Evolutionary conservation across 306 rosid species (phyloP).

Genomic region (Malus orientalis): DNA sequence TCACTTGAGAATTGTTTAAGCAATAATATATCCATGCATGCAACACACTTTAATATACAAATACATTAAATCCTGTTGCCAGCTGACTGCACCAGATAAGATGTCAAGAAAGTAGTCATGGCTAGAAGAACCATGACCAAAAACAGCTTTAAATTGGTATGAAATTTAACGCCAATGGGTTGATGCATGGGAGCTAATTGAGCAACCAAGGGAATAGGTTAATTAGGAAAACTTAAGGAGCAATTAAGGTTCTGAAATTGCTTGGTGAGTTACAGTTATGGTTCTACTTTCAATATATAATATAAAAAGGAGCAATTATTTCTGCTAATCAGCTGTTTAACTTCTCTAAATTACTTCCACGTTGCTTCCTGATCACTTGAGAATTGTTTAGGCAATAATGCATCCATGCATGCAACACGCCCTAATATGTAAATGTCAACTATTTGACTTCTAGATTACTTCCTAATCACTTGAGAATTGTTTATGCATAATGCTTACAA

Average conservation of each 20-base stretch:
- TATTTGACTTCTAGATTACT: not conserved
- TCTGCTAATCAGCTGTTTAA: too few species aligned
- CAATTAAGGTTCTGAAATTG: not conserved
- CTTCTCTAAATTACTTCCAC: not conserved
- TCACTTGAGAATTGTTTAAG: too few species aligned
- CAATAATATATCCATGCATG: slow-evolving; percentile 8
- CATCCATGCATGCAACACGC: too few species aligned
- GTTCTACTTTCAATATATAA: too few species aligned
- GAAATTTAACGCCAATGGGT: not conserved
- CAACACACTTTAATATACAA: too few species aligned
- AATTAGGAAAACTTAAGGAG: not conserved
- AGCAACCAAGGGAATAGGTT: not conserved
- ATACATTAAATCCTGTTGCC: too few species aligned
- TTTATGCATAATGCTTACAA: not conserved
- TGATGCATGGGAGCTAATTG: not conserved
- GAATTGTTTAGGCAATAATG: too few species aligned
- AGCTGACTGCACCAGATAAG: not conserved
- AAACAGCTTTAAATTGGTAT: not conserved
- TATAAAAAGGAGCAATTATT: not conserved
- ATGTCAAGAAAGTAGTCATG: slow-evolving; percentile 10
- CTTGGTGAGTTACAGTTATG: too few species aligned
- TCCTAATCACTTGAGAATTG: not conserved
- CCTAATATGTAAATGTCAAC: too few species aligned
- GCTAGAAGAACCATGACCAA: not conserved
- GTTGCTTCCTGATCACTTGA: not conserved